Conservation (phyloP, 2,329 filamentous ascomycete species). For the Aotearoamyces nothofagi region DNA sequence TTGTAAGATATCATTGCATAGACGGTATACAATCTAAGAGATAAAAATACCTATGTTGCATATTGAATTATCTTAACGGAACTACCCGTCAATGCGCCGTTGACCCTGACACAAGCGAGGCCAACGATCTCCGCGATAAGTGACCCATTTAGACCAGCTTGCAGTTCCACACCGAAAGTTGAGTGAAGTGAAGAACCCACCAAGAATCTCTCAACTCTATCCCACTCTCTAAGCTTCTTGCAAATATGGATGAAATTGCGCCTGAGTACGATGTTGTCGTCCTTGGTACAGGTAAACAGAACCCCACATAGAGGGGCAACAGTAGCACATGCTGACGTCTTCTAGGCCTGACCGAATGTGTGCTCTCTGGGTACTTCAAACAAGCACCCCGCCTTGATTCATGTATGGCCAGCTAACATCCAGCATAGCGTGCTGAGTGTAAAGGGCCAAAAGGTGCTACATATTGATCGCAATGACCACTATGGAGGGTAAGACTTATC, state of each 20-base stretch:
- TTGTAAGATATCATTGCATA: too few relatives aligned
- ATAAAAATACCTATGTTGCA: too few relatives aligned
- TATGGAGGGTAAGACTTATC: slow-evolving; percentile 64
- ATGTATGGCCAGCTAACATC: slow-evolving; percentile 11
- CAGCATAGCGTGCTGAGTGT: slow-evolving; percentile 91
- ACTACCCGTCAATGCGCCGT: too few relatives aligned
- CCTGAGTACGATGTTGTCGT: slow-evolving; percentile 98
- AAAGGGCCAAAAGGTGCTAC: slow-evolving; percentile 97
- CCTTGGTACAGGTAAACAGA: slow-evolving; percentile 77
- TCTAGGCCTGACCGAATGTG: slow-evolving; percentile 91
- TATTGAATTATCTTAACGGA: too few relatives aligned
- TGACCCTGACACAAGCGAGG: too few relatives aligned
- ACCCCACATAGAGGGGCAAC: slow-evolving; percentile 23
- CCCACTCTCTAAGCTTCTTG: background rate
- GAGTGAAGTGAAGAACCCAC: slow-evolving; percentile 25
- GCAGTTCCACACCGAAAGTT: slow-evolving; percentile 22
- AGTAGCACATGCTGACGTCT: slow-evolving; percentile 16
- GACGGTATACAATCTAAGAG: too few relatives aligned
- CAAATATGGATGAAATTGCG: slow-evolving; percentile 89
- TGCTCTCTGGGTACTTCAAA: slow-evolving; percentile 73
- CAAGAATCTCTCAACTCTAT: slow-evolving; percentile 14
- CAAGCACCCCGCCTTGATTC: background rate
- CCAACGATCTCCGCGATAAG: too few relatives aligned
- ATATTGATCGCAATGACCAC: slow-evolving; percentile 97
- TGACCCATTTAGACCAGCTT: too few relatives aligned